Conservation (phyloP, 2,329 filamentous ascomycete species). For the Stachybotrys elegans region DNA sequence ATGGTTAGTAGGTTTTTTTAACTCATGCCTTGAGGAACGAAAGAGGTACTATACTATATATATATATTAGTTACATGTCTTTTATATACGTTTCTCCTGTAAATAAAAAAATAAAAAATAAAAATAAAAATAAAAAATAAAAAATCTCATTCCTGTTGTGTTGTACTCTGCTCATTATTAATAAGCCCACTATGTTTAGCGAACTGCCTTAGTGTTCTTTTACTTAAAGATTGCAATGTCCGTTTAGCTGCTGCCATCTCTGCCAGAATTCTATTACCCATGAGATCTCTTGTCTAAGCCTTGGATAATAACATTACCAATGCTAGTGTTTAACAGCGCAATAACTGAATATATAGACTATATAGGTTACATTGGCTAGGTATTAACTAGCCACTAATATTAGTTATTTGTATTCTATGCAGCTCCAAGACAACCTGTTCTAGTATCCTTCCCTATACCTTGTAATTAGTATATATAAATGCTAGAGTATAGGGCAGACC, state of each 20-base stretch:
- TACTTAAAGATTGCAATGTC: not conserved
- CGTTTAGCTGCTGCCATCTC: not conserved
- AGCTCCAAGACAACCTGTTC: not conserved
- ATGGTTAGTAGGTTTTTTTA: constrained; percentile 1
- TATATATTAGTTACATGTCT: no score
- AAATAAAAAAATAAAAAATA: no score
- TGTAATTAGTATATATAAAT: not conserved
- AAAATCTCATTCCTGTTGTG: no score
- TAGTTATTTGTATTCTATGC: not conserved
- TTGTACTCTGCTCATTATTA: no score
- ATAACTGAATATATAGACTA: not conserved
- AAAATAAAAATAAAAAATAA: no score
- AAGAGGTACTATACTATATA: no score
- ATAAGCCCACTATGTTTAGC: not conserved
- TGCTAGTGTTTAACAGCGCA: not conserved
- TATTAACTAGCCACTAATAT: not conserved
- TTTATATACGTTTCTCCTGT: no score
- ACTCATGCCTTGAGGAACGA: no score
- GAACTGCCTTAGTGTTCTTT: not conserved
- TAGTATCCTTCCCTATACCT: not conserved
- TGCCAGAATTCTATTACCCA: not conserved
- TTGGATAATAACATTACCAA: not conserved
- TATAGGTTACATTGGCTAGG: not conserved
- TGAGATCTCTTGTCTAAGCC: not conserved
- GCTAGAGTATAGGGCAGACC: not conserved